Conservation (phyloP, 192 early-diverging fungal genomes). For the Gaertneriomyces semiglobifer region DNA sequence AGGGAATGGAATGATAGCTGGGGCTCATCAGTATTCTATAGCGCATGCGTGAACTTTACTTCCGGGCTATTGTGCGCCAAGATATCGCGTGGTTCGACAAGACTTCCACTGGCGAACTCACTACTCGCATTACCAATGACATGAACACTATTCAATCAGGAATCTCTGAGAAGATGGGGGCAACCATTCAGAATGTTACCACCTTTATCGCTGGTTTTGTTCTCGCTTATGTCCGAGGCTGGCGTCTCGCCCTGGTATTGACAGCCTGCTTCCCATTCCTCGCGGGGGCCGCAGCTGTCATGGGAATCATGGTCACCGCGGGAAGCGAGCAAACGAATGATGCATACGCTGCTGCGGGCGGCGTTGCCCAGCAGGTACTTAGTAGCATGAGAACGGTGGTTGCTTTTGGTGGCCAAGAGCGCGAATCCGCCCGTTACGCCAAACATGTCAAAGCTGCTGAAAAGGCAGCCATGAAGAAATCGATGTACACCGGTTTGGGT, state of each 20-base stretch:
- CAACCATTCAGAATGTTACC: constrained; percentile 34
- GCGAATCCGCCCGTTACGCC: constrained; percentile 63
- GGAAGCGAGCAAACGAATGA: constrained; percentile 44
- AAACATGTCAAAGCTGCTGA: constrained; percentile 61
- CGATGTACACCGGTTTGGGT: constrained; percentile 53
- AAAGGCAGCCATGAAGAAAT: constrained; percentile 60
- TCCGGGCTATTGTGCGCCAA: constrained; percentile 41
- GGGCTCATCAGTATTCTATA: not conserved
- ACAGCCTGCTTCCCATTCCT: constrained; percentile 73
- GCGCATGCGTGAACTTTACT: constrained; percentile 37
- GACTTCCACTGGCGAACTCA: constrained; percentile 32
- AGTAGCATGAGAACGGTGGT: constrained; percentile 82
- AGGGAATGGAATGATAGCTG: not conserved
- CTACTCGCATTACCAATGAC: constrained; percentile 40
- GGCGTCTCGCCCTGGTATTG: constrained; percentile 81
- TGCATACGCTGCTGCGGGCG: constrained; percentile 75
- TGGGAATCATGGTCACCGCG: constrained; percentile 63
- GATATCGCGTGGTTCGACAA: constrained; percentile 45
- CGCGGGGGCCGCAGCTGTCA: constrained; percentile 59
- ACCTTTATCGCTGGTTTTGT: constrained; percentile 49
- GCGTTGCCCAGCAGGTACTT: constrained; percentile 81
- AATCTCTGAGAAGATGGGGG: constrained; percentile 52
- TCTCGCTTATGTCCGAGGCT: constrained; percentile 58
- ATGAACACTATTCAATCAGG: constrained; percentile 49
- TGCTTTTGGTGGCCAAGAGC: constrained; percentile 76